Percentiles rank a stretch among this genome's conserved stretches.
Evolutionary conservation across 495 filamentous ascomycete genomes (phyloP).

Genomic region (Penicillium ochrochloron): DNA sequence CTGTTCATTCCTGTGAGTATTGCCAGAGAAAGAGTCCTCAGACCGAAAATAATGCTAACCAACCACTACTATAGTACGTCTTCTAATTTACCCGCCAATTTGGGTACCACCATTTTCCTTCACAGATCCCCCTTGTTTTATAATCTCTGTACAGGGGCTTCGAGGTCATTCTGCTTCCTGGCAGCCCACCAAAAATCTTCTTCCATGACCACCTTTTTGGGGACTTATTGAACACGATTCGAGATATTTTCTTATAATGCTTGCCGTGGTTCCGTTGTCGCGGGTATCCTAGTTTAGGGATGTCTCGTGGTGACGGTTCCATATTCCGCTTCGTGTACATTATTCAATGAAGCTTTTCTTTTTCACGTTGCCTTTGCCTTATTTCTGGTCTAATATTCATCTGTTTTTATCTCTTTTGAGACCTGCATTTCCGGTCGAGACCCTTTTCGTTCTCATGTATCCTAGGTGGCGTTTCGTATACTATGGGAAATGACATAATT

Average conservation of each 20-base stretch:
- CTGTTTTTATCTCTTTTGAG: neutral
- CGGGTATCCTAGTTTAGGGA: neutral
- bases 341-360: slow-evolving; percentile 27
- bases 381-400: slow-evolving; percentile 1
- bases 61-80: slow-evolving; percentile 33
- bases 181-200: slow-evolving; percentile 20
- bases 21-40: neutral
- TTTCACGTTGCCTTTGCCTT: neutral
- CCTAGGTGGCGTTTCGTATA: neutral
- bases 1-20: slow-evolving; percentile 92
- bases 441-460: neutral
- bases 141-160: slow-evolving; percentile 27
- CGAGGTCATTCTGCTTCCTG: slow-evolving; percentile 17
- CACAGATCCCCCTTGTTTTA: slow-evolving; percentile 5
- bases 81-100: slow-evolving; percentile 30
- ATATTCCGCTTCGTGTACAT: slow-evolving; percentile 33
- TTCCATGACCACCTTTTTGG: slow-evolving; percentile 11
- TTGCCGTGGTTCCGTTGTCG: slow-evolving; percentile 15
- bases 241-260: slow-evolving; percentile 30
- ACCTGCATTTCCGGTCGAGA: neutral
- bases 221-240: slow-evolving; percentile 20
- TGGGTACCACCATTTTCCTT: neutral
- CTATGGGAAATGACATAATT: neutral
- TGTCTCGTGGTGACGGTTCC: slow-evolving; percentile 12
- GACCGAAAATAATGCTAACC: neutral